A percentile compares a stretch with the other conserved stretches of the same genome.
phyloP scores from a whole-genome alignment of 116 monocot species.

The Papilionanthe hybrid region DNA sequence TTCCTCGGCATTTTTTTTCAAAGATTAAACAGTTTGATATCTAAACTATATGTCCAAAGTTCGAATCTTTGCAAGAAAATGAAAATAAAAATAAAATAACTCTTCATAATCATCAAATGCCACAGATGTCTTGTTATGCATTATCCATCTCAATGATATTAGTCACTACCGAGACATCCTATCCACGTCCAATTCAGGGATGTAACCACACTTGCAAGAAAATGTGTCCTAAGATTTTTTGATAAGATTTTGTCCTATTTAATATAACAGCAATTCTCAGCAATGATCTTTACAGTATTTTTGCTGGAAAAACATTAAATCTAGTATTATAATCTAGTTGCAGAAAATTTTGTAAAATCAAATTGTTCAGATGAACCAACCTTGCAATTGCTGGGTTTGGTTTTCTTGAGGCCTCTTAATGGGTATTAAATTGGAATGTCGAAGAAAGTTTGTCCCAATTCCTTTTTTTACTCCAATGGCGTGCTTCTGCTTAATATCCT shows the following conservation, averaged over 20 bases:
- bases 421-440: conserved; percentile 15
- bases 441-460: conserved; percentile 12
- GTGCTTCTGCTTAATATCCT: conserved; percentile 28
- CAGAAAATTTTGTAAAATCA: neutral
- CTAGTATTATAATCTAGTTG: neutral
- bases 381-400: conserved; percentile 24
- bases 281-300: neutral
- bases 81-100: too few relatives aligned
- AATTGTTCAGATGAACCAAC: conserved; percentile 13
- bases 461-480: conserved; percentile 19
- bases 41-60: too few relatives aligned
- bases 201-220: neutral
- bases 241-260: neutral
- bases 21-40: too few relatives aligned
- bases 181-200: neutral
- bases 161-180: neutral
- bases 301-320: neutral
- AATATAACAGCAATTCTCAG: neutral
- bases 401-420: conserved; percentile 45
- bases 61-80: too few relatives aligned
- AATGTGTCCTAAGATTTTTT: neutral
- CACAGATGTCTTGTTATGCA: too few relatives aligned
- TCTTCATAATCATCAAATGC: too few relatives aligned
- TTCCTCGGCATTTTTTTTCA: too few relatives aligned
- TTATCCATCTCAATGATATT: neutral